These are phyloP conservation scores for Cryptomeria japonica DNA, from an alignment of 75 land plant genomes.

Conservation along the genomic window DNA sequence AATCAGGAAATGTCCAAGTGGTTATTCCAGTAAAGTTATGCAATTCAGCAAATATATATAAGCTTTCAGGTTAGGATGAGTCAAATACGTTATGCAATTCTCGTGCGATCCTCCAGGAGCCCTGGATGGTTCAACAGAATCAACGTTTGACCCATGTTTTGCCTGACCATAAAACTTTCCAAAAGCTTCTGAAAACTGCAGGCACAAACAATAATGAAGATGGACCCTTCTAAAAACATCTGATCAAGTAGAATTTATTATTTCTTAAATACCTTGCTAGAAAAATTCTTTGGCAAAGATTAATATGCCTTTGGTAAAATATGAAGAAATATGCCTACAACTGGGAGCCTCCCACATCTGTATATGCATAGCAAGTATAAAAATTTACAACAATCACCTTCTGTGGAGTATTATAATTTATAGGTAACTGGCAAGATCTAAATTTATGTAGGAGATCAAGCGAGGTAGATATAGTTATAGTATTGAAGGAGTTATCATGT, in stretches of 20 bases:
- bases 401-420: not conserved
- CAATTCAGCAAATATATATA: not conserved
- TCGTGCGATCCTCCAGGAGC: conserved; percentile 63
- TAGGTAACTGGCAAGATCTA: not conserved
- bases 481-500: not conserved
- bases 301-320: not conserved
- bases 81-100: conserved; percentile 72
- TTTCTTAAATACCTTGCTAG: not conserved
- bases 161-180: conserved; percentile 89
- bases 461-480: not conserved
- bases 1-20: not conserved
- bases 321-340: not conserved
- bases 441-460: not conserved
- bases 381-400: not conserved
- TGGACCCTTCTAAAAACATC: not conserved
- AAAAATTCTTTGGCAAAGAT: not conserved
- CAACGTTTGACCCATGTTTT: conserved; percentile 45
- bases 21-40: not conserved
- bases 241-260: not conserved
- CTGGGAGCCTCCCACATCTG: not conserved
- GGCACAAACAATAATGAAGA: not conserved
- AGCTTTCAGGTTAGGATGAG: not conserved
- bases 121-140: conserved; percentile 46
- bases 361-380: not conserved
- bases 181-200: conserved; percentile 89